A percentile compares a stretch with the other conserved stretches of the same genome.
Conservation (phyloP, 2,329 filamentous ascomycete genomes). For the Neoscytalidium dimidiatum region DNA sequence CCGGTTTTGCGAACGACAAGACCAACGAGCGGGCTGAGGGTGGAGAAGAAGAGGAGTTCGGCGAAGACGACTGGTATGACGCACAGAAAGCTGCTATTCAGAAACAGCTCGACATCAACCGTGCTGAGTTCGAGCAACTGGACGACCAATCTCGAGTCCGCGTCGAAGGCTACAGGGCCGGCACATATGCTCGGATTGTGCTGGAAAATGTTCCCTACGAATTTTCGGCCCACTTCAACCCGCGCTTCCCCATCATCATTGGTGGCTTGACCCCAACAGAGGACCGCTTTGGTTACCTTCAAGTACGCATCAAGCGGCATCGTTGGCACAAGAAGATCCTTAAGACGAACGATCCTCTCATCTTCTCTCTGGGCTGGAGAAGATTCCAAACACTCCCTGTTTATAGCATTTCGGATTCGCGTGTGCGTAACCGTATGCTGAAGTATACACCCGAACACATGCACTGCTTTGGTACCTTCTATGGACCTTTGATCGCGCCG, state of each 20-base stretch:
- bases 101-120: slow-evolving; percentile 96
- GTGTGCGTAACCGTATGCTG: slow-evolving; percentile 93
- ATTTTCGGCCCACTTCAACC: slow-evolving; percentile 80
- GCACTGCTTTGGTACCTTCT: slow-evolving; percentile 97
- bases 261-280: slow-evolving; percentile 93
- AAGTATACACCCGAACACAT: slow-evolving; percentile 99
- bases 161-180: slow-evolving; percentile 88
- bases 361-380: slow-evolving; percentile 95
- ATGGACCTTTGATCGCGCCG: slow-evolving; percentile 89
- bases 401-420: slow-evolving; percentile 92
- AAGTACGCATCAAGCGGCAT: slow-evolving; percentile 95
- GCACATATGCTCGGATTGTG: slow-evolving; percentile 89
- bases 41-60: slow-evolving; percentile 74
- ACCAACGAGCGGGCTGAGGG: slow-evolving; percentile 71
- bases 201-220: slow-evolving; percentile 88
- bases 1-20: slow-evolving; percentile 91
- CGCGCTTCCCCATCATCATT: slow-evolving; percentile 80
- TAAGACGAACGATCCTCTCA: slow-evolving; percentile 96
- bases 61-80: slow-evolving; percentile 99
- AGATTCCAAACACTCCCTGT: slow-evolving; percentile 90
- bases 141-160: slow-evolving; percentile 80
- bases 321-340: slow-evolving; percentile 99
- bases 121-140: slow-evolving; percentile 83
- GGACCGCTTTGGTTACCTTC: slow-evolving; percentile 92
- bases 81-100: slow-evolving; percentile 91